A percentile compares a stretch with the other conserved stretches of the same genome.
Evolutionary conservation across 192 early-diverging fungal species (phyloP).

Genomic region (Backusella circina): DNA sequence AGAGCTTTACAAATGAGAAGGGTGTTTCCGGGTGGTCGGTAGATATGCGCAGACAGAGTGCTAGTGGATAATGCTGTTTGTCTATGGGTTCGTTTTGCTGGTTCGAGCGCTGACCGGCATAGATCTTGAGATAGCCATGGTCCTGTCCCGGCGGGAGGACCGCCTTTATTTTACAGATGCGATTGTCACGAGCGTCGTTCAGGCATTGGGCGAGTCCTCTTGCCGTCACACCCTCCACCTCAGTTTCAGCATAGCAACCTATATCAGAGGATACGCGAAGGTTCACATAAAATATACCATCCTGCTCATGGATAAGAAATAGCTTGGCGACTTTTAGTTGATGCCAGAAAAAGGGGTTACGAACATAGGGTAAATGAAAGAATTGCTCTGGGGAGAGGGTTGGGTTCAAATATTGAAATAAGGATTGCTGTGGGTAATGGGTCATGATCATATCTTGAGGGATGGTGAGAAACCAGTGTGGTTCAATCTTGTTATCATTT

Average conservation of each 20-base stretch:
- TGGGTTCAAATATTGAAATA: conserved; percentile 37
- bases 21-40: neutral
- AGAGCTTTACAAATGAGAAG: conserved; percentile 42
- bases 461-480: conserved; percentile 25
- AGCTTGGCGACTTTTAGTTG: conserved; percentile 36
- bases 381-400: conserved; percentile 31
- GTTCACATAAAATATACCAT: conserved; percentile 9
- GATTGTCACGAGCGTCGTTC: conserved; percentile 12
- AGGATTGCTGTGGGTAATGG: conserved; percentile 8
- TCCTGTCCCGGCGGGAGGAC: conserved; percentile 34
- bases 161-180: conserved; percentile 48
- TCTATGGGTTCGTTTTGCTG: neutral
- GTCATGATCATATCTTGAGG: conserved; percentile 29
- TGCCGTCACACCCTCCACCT: neutral
- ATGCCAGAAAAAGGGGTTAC: conserved; percentile 40
- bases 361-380: conserved; percentile 41
- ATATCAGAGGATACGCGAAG: neutral
- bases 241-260: conserved; percentile 12
- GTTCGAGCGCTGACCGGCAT: conserved; percentile 26
- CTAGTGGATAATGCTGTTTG: conserved; percentile 35
- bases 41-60: conserved; percentile 20
- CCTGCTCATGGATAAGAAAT: neutral
- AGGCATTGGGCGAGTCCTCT: conserved; percentile 29
- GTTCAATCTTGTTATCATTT: conserved; percentile 13
- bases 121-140: conserved; percentile 43